These are phyloP conservation scores for Misopates orontium DNA, from an alignment of 257 asterid species.

Conservation along the genomic window DNA sequence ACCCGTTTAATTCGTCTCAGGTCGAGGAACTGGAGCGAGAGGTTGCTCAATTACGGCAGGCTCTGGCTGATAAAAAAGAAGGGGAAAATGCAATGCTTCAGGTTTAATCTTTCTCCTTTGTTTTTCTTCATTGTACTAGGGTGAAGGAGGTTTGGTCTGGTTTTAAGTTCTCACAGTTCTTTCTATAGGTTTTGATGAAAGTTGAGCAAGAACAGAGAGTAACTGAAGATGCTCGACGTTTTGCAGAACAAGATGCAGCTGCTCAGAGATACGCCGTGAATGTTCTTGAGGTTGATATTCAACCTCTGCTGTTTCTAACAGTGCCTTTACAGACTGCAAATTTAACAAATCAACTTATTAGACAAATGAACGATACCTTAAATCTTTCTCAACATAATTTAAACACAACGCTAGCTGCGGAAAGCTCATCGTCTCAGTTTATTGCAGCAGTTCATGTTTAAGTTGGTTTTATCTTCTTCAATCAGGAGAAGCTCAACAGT, in stretches of 20 bases:
- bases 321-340: not conserved
- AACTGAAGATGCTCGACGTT: constrained; percentile 71
- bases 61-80: constrained; percentile 61
- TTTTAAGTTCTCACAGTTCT: constrained; percentile 25
- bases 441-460: too few species aligned
- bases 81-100: constrained; percentile 80
- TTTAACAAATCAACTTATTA: too few species aligned
- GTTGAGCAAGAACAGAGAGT: constrained; percentile 87
- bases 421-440: too few species aligned
- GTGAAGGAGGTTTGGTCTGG: constrained; percentile 15
- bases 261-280: constrained; percentile 56
- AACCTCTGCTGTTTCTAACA: constrained; percentile 12
- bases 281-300: constrained; percentile 58
- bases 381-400: not conserved
- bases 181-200: constrained; percentile 70
- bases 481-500: not conserved
- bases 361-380: too few species aligned
- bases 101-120: constrained; percentile 40
- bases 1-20: constrained; percentile 28
- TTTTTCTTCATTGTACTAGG: constrained; percentile 5
- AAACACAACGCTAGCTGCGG: not conserved
- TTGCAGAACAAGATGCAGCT: constrained; percentile 76
- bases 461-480: not conserved
- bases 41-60: constrained; percentile 59
- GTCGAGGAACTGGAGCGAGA: constrained; percentile 83